Percentiles rank a stretch among this genome's conserved stretches.
phyloP scores from a whole-genome alignment of 176 grass and related monocot species.

The Aegilops bicornis region DNA sequence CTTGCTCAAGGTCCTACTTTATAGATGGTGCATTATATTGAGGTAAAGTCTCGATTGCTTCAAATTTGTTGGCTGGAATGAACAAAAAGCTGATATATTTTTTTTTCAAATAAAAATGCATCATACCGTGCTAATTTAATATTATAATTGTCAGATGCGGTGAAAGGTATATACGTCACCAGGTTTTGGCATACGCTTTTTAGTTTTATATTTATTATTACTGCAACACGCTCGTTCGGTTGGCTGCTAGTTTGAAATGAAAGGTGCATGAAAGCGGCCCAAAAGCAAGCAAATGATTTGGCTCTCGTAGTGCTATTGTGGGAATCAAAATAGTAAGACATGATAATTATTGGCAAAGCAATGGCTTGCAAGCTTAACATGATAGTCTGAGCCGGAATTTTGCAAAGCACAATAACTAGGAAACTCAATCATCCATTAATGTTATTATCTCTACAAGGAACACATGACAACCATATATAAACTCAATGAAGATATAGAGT shows the following conservation, averaged over 20 bases:
- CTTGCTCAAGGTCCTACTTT: too few species aligned
- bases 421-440: not conserved
- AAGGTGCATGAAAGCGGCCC: not conserved
- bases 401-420: not conserved
- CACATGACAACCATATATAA: not conserved
- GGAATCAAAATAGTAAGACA: not conserved
- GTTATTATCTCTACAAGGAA: not conserved
- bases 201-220: too few species aligned
- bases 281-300: not conserved
- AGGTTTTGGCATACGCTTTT: too few species aligned
- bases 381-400: not conserved
- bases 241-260: not conserved
- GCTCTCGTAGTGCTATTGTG: not conserved
- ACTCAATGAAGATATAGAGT: not conserved
- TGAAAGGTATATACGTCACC: too few species aligned
- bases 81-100: too few species aligned
- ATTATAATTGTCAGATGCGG: too few species aligned
- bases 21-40: too few species aligned
- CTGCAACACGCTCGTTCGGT: not conserved
- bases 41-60: too few species aligned
- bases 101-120: too few species aligned
- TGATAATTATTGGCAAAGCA: not conserved
- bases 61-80: too few species aligned
- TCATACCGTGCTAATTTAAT: too few species aligned
- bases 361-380: not conserved